Conservation (phyloP, 1,139 yeast genomes). For the Geotrichum phurueaensis region DNA sequence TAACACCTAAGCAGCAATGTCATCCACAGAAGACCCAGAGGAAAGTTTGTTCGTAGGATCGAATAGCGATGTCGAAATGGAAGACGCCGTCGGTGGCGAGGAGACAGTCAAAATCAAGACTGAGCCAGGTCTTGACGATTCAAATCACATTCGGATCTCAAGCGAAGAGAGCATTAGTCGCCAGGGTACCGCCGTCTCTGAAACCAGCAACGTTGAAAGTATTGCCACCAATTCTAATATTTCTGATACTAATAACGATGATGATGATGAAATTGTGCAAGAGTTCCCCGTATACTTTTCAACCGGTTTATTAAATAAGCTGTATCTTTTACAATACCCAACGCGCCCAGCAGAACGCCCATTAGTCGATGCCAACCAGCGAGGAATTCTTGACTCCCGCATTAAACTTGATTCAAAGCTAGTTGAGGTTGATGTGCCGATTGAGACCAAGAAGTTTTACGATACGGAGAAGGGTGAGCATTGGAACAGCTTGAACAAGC, state of each 20-base stretch:
- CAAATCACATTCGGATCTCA: neutral
- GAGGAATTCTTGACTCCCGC: conserved; percentile 45
- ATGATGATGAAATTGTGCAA: conserved; percentile 69
- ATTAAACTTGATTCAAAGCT: conserved; percentile 56
- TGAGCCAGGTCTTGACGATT: neutral
- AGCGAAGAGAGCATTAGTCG: neutral
- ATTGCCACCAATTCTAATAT: neutral
- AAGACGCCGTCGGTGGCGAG: conserved; percentile 4
- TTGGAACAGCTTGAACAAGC: conserved; percentile 56
- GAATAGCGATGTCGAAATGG: conserved; percentile 7
- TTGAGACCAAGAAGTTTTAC: conserved; percentile 58
- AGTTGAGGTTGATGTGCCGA: conserved; percentile 67
- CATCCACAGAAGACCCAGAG: conserved; percentile 6
- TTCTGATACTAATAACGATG: neutral
- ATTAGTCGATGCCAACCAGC: conserved; percentile 39
- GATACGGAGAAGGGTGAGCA: conserved; percentile 57
- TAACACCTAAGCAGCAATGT: neutral
- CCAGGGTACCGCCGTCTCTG: neutral
- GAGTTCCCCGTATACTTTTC: conserved; percentile 63
- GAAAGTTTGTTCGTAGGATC: conserved; percentile 14
- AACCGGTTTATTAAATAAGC: conserved; percentile 29
- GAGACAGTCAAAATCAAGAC: neutral
- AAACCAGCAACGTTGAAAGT: neutral
- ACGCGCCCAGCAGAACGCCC: conserved; percentile 54
- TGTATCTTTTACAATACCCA: conserved; percentile 63